Conservation (phyloP, 116 monocot genomes). For the Phalaenopsis hybrid region DNA sequence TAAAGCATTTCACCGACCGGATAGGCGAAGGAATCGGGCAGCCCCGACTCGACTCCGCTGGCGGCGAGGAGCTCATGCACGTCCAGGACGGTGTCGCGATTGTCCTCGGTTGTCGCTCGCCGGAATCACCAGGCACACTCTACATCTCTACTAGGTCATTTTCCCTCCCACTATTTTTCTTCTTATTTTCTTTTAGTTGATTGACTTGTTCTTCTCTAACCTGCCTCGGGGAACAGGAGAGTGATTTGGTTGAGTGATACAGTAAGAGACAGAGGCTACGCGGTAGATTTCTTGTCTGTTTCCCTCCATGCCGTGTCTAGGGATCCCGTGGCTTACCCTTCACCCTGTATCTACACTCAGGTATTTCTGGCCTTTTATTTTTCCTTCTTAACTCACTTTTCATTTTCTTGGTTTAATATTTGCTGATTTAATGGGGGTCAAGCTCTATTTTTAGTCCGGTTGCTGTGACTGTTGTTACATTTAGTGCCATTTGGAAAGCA, state of each 20-base stretch:
- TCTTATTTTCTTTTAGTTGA: background rate
- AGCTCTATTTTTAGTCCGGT: background rate
- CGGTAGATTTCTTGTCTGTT: slow-evolving; percentile 76
- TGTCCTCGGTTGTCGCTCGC: slow-evolving; percentile 42
- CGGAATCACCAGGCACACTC: slow-evolving; percentile 73
- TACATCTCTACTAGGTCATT: slow-evolving; percentile 49
- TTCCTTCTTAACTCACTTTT: background rate
- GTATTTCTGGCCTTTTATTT: slow-evolving; percentile 17
- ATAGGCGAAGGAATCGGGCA: slow-evolving; percentile 35
- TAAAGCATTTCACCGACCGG: slow-evolving; percentile 42
- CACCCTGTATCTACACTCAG: slow-evolving; percentile 85
- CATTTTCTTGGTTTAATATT: background rate
- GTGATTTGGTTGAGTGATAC: slow-evolving; percentile 83
- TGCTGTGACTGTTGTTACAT: background rate
- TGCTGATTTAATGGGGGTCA: background rate
- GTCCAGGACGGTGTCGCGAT: slow-evolving; percentile 58
- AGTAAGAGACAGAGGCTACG: slow-evolving; percentile 60
- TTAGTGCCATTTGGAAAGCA: background rate
- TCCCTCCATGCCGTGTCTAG: slow-evolving; percentile 88
- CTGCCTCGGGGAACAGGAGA: slow-evolving; percentile 33
- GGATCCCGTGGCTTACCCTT: slow-evolving; percentile 68
- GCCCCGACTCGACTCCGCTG: slow-evolving; percentile 52
- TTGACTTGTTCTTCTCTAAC: background rate
- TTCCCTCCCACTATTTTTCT: too few species aligned
- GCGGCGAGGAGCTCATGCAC: slow-evolving; percentile 75